These are phyloP conservation scores for Thermoascus crustaceus DNA, from an alignment of 2,329 filamentous ascomycete genomes.

Conservation along the genomic window DNA sequence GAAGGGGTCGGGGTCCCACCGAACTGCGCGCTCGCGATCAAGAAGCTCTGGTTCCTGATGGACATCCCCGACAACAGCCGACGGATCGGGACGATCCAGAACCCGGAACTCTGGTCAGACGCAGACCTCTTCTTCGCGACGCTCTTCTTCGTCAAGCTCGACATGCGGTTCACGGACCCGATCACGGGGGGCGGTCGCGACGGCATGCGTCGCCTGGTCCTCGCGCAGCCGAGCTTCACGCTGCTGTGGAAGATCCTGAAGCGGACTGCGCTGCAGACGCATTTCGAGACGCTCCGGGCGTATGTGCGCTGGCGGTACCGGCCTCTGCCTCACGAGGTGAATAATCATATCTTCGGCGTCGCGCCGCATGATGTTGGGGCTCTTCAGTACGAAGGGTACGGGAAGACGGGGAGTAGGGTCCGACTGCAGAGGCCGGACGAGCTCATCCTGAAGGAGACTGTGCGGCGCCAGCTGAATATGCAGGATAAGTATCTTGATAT, in stretches of 20 bases:
- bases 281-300: constrained; percentile 47
- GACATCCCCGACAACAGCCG: constrained; percentile 53
- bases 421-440: constrained; percentile 52
- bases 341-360: constrained; percentile 43
- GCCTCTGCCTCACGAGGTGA: constrained; percentile 18
- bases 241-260: constrained; percentile 55
- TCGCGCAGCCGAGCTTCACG: constrained; percentile 51
- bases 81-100: constrained; percentile 49
- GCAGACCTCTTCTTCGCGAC: constrained; percentile 54
- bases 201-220: constrained; percentile 48
- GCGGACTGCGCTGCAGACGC: constrained; percentile 43
- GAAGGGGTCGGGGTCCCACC: constrained; percentile 50
- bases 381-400: constrained; percentile 31
- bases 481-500: constrained; percentile 49
- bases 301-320: constrained; percentile 51
- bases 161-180: constrained; percentile 61
- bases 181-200: constrained; percentile 45
- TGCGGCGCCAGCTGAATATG: constrained; percentile 46
- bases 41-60: constrained; percentile 67
- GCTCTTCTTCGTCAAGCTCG: constrained; percentile 63
- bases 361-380: constrained; percentile 45
- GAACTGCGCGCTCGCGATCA: constrained; percentile 41
- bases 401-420: constrained; percentile 22
- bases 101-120: constrained; percentile 48
- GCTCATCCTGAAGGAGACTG: constrained; percentile 50